Percentiles rank a stretch among this genome's conserved stretches.
Conservation (phyloP, 2,329 filamentous ascomycete genomes). For the Epichloe baconii region DNA sequence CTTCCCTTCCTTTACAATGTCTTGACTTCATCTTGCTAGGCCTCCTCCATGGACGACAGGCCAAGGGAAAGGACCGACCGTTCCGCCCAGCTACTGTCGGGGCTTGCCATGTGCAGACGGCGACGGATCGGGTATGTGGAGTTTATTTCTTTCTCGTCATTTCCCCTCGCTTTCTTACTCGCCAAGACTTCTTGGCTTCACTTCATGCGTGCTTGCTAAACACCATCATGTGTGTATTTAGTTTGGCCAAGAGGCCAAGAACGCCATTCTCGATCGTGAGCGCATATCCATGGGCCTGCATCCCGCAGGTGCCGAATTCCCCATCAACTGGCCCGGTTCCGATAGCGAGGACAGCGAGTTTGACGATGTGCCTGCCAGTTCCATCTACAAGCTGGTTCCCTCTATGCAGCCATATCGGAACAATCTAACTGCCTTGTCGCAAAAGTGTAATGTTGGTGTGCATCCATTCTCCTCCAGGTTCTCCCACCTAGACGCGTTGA, state of each 20-base stretch:
- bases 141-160: not conserved
- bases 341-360: constrained; percentile 11
- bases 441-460: constrained; percentile 36
- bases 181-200: no score
- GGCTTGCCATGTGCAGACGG: constrained; percentile 24
- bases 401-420: constrained; percentile 30
- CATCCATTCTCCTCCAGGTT: not conserved
- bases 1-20: not conserved
- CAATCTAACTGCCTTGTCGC: constrained; percentile 46
- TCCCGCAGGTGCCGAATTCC: constrained; percentile 8
- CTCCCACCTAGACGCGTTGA: no score
- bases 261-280: constrained; percentile 23
- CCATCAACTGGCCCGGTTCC: constrained; percentile 17
- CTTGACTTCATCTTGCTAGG: constrained; percentile 4
- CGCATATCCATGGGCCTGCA: constrained; percentile 9
- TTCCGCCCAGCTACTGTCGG: constrained; percentile 20
- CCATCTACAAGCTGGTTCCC: constrained; percentile 19
- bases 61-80: not conserved
- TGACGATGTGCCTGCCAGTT: constrained; percentile 8
- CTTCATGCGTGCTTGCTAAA: not conserved
- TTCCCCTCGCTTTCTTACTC: no score
- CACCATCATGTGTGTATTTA: constrained; percentile 6
- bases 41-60: constrained; percentile 9
- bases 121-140: constrained; percentile 21
- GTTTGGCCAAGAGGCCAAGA: constrained; percentile 24